Conservation (phyloP, 495 filamentous ascomycete genomes). For the Aspergillus bertholletiae region DNA sequence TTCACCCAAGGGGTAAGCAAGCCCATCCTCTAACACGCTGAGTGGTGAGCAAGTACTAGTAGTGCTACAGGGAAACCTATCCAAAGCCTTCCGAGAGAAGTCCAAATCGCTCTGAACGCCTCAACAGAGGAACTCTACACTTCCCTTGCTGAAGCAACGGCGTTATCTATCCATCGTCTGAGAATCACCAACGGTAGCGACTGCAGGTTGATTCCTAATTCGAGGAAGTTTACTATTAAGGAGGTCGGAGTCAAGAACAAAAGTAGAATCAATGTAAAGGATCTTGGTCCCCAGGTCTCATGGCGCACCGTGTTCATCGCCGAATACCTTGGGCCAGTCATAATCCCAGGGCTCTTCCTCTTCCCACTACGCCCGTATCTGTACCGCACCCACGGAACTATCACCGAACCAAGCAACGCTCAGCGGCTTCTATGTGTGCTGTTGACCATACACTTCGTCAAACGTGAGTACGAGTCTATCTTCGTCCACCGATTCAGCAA, state of each 20-base stretch:
- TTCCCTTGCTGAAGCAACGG: constrained; percentile 51
- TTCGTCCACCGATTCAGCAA: constrained; percentile 94
- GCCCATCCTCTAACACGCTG: no score
- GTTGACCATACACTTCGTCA: constrained; percentile 80
- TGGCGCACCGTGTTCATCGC: constrained; percentile 94
- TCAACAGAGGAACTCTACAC: constrained; percentile 63
- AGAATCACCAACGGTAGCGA: constrained; percentile 70
- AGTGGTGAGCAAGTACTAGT: no score
- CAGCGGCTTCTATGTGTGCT: constrained; percentile 71
- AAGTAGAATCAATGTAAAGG: constrained; percentile 82
- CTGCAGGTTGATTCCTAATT: constrained; percentile 65
- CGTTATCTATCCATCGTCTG: constrained; percentile 57
- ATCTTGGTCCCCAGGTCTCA: constrained; percentile 85
- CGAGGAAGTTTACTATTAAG: constrained; percentile 59
- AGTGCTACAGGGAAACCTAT: constrained; percentile 69
- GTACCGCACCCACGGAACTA: constrained; percentile 55
- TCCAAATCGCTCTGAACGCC: constrained; percentile 57
- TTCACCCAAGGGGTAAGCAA: no score
- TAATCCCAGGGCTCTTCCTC: constrained; percentile 76
- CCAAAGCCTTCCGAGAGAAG: constrained; percentile 63
- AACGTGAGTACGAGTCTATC: constrained; percentile 91
- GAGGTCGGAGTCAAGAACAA: constrained; percentile 62
- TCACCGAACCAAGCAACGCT: constrained; percentile 53
- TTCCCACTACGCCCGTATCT: constrained; percentile 68
- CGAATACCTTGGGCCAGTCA: constrained; percentile 89